Evolutionary conservation across 2,329 filamentous ascomycete species (phyloP).

Genomic region (Neonectria hederae): DNA sequence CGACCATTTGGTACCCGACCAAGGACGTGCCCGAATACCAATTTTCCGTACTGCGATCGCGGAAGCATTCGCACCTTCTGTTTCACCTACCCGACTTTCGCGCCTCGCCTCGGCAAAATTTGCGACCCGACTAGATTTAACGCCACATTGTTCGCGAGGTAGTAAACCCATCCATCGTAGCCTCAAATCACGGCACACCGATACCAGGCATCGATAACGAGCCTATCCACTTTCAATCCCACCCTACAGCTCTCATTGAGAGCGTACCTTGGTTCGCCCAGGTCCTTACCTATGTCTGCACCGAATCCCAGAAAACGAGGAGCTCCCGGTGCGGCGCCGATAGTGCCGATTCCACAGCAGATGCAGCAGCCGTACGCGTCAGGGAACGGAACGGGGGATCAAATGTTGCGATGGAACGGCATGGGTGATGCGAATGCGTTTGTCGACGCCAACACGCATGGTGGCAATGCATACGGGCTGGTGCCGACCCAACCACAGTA

Average conservation of each 20-base stretch:
- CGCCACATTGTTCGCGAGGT: slow-evolving; percentile 18
- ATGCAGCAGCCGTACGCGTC: slow-evolving; percentile 59
- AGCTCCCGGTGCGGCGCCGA: slow-evolving; percentile 76
- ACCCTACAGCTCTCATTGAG: slow-evolving; percentile 26
- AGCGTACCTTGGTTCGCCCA: slow-evolving; percentile 6
- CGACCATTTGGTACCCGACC: neutral
- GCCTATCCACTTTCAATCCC: slow-evolving; percentile 18
- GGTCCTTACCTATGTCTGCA: slow-evolving; percentile 53
- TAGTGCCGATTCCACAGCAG: slow-evolving; percentile 62
- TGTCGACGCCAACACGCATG: slow-evolving; percentile 47
- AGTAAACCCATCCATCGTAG: slow-evolving; percentile 17
- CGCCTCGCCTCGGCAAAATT: slow-evolving; percentile 17
- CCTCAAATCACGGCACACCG: slow-evolving; percentile 26
- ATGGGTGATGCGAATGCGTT: slow-evolving; percentile 50
- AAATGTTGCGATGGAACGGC: slow-evolving; percentile 58
- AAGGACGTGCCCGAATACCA: neutral
- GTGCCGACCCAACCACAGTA: slow-evolving; percentile 49
- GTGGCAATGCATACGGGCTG: slow-evolving; percentile 51
- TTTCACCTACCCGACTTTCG: slow-evolving; percentile 11
- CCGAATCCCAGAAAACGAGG: slow-evolving; percentile 74
- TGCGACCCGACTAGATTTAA: slow-evolving; percentile 2
- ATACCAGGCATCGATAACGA: slow-evolving; percentile 34
- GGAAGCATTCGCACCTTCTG: slow-evolving; percentile 2
- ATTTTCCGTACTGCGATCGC: neutral
- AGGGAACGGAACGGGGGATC: slow-evolving; percentile 58